Percentiles rank a stretch among this genome's conserved stretches.
Evolutionary conservation across 192 early-diverging fungal species (phyloP).

Genomic region (Bifiguratus adelaidae): DNA sequence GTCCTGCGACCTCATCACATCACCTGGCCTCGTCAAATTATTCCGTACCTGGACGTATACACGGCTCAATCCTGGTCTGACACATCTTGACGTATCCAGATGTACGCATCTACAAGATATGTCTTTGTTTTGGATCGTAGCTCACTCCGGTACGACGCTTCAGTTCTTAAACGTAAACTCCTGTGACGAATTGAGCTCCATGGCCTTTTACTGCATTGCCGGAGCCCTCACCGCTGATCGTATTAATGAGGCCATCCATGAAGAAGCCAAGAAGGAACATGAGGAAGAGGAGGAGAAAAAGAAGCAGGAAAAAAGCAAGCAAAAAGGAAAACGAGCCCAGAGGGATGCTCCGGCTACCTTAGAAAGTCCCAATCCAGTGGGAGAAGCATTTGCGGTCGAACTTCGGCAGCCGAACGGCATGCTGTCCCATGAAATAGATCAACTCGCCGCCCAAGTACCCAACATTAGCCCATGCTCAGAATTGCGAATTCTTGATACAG

Average conservation of each 20-base stretch:
- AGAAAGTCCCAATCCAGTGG: too few species aligned
- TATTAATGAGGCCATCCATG: too few species aligned
- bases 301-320: neutral
- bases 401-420: too few species aligned
- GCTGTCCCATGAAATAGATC: too few species aligned
- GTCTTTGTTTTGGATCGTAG: conserved; percentile 40
- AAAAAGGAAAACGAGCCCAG: conserved; percentile 1
- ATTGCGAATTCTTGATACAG: conserved; percentile 50
- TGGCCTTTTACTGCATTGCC: conserved; percentile 38
- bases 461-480: conserved; percentile 27
- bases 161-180: conserved; percentile 53
- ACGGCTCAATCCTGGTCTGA: conserved; percentile 24
- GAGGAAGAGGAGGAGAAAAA: neutral
- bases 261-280: neutral
- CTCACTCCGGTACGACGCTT: conserved; percentile 46
- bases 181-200: conserved; percentile 50
- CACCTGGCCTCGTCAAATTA: conserved; percentile 35
- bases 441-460: too few species aligned
- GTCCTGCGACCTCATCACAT: conserved; percentile 49
- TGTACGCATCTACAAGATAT: conserved; percentile 56
- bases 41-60: conserved; percentile 23
- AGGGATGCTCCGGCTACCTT: too few species aligned
- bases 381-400: too few species aligned
- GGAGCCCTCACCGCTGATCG: conserved; percentile 10
- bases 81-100: conserved; percentile 43